Conservation (phyloP, 495 filamentous ascomycete species). For the Hypoxylon subgilvum region DNA sequence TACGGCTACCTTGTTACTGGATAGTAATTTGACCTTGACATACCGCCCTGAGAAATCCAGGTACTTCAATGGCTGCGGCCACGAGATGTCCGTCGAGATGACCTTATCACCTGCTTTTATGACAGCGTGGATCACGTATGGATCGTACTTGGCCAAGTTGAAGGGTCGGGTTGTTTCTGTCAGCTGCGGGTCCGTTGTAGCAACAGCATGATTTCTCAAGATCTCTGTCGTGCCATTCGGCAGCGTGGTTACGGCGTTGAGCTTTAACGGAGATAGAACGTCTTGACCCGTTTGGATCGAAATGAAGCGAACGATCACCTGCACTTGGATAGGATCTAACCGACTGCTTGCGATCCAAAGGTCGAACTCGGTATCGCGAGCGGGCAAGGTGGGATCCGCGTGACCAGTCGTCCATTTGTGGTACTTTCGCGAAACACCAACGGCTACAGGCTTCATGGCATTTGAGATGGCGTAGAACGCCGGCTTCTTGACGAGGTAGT, state of each 20-base stretch:
- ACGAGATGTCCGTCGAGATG: constrained; percentile 70
- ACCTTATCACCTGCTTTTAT: constrained; percentile 51
- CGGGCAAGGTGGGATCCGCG: constrained; percentile 55
- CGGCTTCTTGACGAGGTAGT: constrained; percentile 74
- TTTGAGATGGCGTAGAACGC: constrained; percentile 78
- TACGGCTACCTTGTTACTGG: constrained; percentile 33
- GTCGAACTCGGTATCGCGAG: constrained; percentile 61
- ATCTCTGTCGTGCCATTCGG: constrained; percentile 74
- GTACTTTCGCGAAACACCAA: constrained; percentile 70
- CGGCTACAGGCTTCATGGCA: constrained; percentile 67
- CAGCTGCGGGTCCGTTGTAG: background rate
- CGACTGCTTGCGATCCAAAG: constrained; percentile 73
- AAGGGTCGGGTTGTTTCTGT: constrained; percentile 35
- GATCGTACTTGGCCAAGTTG: constrained; percentile 48
- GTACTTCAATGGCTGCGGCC: constrained; percentile 86
- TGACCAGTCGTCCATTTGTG: constrained; percentile 64
- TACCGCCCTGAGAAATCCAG: constrained; percentile 61
- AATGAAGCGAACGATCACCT: constrained; percentile 65
- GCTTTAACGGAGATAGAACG: constrained; percentile 49
- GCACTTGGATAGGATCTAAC: constrained; percentile 50
- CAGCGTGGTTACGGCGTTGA: constrained; percentile 55
- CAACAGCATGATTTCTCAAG: constrained; percentile 41
- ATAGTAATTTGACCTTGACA: constrained; percentile 33
- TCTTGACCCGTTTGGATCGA: constrained; percentile 69
- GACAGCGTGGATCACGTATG: constrained; percentile 57